Evolutionary conservation across 441 rosid genomes (phyloP).

Genomic region (Oxalis stricta): DNA sequence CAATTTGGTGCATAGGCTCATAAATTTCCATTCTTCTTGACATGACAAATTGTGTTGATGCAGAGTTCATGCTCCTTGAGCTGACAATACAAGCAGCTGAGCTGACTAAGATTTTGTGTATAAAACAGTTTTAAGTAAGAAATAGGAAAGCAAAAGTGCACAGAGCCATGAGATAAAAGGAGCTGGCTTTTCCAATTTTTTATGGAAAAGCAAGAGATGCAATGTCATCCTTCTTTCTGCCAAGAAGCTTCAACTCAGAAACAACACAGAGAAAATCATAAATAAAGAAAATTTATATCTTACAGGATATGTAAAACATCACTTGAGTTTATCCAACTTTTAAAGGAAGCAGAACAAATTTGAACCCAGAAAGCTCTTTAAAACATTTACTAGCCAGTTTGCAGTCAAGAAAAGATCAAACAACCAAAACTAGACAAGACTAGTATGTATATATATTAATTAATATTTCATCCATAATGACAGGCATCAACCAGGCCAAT

Average conservation of each 20-base stretch:
- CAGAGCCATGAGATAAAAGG: too few species aligned
- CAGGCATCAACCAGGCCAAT: slow-evolving; percentile 8
- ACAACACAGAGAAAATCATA: too few species aligned
- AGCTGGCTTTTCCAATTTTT: too few species aligned
- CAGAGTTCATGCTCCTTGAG: slow-evolving; percentile 52
- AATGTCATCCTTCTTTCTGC: too few species aligned
- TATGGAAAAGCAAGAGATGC: too few species aligned
- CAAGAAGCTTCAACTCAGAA: too few species aligned
- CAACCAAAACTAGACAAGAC: too few species aligned
- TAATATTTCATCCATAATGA: background rate
- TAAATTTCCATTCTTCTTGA: slow-evolving; percentile 59
- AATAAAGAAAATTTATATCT: background rate
- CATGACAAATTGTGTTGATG: slow-evolving; percentile 64
- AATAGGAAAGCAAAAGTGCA: background rate
- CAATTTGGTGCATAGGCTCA: slow-evolving; percentile 60
- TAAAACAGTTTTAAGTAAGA: slow-evolving; percentile 1
- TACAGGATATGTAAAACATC: background rate
- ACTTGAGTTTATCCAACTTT: background rate
- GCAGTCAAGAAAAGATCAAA: slow-evolving; percentile 5
- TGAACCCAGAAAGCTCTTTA: background rate
- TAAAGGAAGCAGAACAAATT: slow-evolving; percentile 1
- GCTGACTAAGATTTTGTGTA: slow-evolving; percentile 16
- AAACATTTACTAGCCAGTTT: background rate
- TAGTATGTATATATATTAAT: slow-evolving; percentile 4
- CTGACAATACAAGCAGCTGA: slow-evolving; percentile 19